These are phyloP conservation scores for Russula compacta DNA, from an alignment of 768 basidiomycete genomes.

Conservation along the genomic window DNA sequence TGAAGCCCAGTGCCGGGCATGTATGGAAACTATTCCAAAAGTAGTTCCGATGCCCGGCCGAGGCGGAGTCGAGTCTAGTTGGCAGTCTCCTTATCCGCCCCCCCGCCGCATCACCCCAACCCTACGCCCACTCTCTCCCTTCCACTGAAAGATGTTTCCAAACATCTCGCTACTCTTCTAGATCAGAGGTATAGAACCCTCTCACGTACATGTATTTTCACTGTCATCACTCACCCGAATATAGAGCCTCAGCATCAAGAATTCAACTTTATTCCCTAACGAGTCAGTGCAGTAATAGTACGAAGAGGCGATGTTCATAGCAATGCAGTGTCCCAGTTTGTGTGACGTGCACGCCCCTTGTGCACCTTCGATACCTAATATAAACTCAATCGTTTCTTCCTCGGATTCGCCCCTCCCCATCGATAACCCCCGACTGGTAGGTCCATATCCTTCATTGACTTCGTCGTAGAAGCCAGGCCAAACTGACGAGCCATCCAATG, in stretches of 20 bases:
- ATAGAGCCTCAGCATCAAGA: background rate
- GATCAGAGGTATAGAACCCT: background rate
- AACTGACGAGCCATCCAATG: background rate
- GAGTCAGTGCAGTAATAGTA: background rate
- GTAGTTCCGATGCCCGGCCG: no score
- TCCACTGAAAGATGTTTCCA: background rate
- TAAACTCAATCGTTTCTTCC: background rate
- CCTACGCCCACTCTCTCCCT: background rate
- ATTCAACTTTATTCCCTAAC: background rate
- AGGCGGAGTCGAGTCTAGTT: no score
- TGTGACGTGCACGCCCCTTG: slow-evolving; percentile 8
- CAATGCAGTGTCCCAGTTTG: slow-evolving; percentile 2
- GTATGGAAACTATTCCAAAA: no score
- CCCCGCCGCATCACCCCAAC: background rate
- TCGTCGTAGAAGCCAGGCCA: background rate
- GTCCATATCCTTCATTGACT: background rate
- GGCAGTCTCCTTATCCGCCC: no score
- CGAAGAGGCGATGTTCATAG: background rate
- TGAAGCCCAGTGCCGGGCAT: background rate
- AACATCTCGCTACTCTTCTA: background rate
- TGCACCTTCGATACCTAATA: slow-evolving; percentile 9
- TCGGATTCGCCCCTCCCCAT: background rate
- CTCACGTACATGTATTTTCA: no score
- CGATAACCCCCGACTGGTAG: background rate
- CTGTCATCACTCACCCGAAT: background rate